Conservation (phyloP, 306 rosid species). For the Gastrolobium bilobum region DNA sequence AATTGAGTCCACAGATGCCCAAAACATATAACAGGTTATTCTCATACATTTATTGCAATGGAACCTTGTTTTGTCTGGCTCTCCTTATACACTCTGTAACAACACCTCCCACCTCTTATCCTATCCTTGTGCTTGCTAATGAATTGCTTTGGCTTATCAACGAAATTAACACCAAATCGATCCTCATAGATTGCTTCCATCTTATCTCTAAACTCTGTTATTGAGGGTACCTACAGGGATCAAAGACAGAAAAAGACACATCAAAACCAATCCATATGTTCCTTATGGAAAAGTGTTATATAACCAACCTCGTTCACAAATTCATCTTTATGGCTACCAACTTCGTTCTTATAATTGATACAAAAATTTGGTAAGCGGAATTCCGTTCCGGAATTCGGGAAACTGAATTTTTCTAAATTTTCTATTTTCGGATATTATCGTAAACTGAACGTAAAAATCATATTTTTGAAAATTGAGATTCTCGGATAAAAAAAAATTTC, state of each 20-base stretch:
- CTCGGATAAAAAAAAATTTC: too few species aligned
- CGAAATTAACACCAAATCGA: constrained; percentile 9
- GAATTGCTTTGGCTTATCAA: constrained; percentile 15
- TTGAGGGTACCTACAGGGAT: constrained; percentile 8
- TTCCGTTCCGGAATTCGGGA: too few species aligned
- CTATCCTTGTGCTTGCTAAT: not conserved
- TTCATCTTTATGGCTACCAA: not conserved
- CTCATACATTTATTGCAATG: constrained; percentile 53
- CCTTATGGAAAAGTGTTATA: not conserved
- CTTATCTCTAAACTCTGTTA: not conserved
- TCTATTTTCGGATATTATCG: too few species aligned
- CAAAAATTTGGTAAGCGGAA: too few species aligned
- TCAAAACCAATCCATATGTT: constrained; percentile 27
- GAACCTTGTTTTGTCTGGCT: constrained; percentile 47
- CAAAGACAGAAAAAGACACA: not conserved
- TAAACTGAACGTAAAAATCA: too few species aligned
- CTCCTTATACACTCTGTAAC: not conserved
- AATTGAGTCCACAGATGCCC: constrained; percentile 45
- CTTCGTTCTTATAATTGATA: not conserved
- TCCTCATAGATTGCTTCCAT: constrained; percentile 17
- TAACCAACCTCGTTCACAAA: not conserved
- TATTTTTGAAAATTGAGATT: too few species aligned
- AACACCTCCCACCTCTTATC: constrained; percentile 4
- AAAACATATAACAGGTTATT: constrained; percentile 41
- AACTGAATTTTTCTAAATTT: too few species aligned